Percentiles rank a stretch among this genome's conserved stretches.
Conservation (phyloP, 192 early-diverging fungal genomes). For the Backusella luteola region DNA sequence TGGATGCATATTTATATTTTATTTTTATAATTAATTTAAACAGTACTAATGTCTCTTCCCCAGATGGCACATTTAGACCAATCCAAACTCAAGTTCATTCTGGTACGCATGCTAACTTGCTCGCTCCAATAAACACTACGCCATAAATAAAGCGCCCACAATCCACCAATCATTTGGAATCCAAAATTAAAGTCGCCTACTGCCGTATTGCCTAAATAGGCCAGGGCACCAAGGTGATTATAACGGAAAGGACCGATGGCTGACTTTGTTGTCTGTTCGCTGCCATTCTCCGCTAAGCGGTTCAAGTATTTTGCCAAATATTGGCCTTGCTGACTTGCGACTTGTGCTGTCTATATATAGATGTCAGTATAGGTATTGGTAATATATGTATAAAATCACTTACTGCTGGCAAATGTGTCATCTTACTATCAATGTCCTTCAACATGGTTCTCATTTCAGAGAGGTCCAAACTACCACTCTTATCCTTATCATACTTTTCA, state of each 20-base stretch:
- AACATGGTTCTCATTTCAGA: slow-evolving; percentile 50
- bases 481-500: slow-evolving; percentile 47
- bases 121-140: slow-evolving; percentile 56
- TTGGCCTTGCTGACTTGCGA: slow-evolving; percentile 54
- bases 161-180: slow-evolving; percentile 47
- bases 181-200: slow-evolving; percentile 51
- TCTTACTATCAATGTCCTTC: slow-evolving; percentile 49
- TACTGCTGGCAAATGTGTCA: slow-evolving; percentile 55
- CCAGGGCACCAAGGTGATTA: slow-evolving; percentile 62
- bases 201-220: slow-evolving; percentile 65
- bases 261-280: slow-evolving; percentile 12
- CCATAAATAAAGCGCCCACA: slow-evolving; percentile 57
- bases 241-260: slow-evolving; percentile 61
- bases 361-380: not conserved
- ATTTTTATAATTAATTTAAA: slow-evolving; percentile 7
- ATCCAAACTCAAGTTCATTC: slow-evolving; percentile 35
- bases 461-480: slow-evolving; percentile 49
- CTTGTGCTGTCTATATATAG: slow-evolving; percentile 51
- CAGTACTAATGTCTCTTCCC: slow-evolving; percentile 30
- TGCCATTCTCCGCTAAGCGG: slow-evolving; percentile 20
- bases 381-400: slow-evolving; percentile 15
- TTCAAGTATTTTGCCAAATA: slow-evolving; percentile 48
- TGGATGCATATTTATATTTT: no score
- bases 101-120: slow-evolving; percentile 40
- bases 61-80: slow-evolving; percentile 29